Base-by-base conservation (phyloP, 768 basidiomycete species). In the Collybia sordida region DNA sequence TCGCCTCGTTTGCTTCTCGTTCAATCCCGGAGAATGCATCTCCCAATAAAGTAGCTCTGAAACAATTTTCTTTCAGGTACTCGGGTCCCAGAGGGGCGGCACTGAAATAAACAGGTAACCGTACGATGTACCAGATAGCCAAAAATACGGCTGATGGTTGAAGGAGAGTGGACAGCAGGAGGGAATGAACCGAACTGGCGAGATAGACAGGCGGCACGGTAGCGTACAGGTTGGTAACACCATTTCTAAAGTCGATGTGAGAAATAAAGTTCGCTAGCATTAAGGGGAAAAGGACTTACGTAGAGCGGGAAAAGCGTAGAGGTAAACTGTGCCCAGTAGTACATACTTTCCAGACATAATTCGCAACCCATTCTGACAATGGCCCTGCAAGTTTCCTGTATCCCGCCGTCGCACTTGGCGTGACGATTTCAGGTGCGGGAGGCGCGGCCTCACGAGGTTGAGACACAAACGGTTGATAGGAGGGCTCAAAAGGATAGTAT, bases 261-360 rank as follows among this genome's bases (percentile, higher is more conserved):
- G 49, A 59, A 34, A 36, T 18, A 35, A 19, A 57, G 40, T 11
- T 43, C 7, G 42, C 48, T 4, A 22, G 31, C 14, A 52, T 51
- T 28, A 52, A 17, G 52, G 49, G 28, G 25, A 19, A 44, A 50
- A 45, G n/a, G n/a, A 75, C 85, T 59, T 72, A 90, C 89, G 65
- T 70, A 40, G 81, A 70, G 52, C 72, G 74, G 4, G 77, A 72
- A 57, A 85, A 83, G 27, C 65, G 60, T 7, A 75, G 58, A 3
- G 85, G 81, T 45, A 90, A 69, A 56, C 78, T 77, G 49, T 83
- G 73, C 39, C 81, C 83, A n/a, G 84, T 86, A 14, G 85, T 86
- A 63, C 89, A 90, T 39, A 83, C 82, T 64, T 87, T 89, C 90
- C 90, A 92, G 14, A 90, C 82, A 61, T 86, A 92, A 45, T 75